Evolutionary conservation across 192 early-diverging fungal genomes (phyloP).

Genomic region (Haplosporangium gracile): DNA sequence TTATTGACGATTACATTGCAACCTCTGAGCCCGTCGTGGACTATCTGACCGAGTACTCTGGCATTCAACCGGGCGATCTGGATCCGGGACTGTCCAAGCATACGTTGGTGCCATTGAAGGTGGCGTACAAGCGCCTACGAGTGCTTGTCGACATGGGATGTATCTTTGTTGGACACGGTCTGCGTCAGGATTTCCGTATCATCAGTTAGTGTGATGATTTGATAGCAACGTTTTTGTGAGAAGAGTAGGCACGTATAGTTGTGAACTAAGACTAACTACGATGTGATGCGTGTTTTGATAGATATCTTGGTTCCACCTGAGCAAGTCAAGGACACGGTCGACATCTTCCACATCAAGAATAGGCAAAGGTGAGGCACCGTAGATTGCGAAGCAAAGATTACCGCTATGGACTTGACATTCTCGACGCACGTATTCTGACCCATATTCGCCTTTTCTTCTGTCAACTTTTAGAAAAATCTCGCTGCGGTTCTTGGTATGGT

Average conservation of each 20-base stretch:
- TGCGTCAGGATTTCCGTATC: constrained; percentile 95
- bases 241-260: background rate
- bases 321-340: constrained; percentile 96
- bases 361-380: constrained; percentile 71
- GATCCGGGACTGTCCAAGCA: constrained; percentile 77
- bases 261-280: background rate
- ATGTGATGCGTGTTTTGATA: constrained; percentile 28
- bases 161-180: constrained; percentile 94
- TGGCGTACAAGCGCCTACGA: constrained; percentile 93
- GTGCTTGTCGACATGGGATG: constrained; percentile 92
- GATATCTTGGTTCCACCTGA: constrained; percentile 88
- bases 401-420: background rate
- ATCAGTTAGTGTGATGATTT: constrained; percentile 74
- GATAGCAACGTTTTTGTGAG: background rate
- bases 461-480: constrained; percentile 79
- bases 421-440: background rate
- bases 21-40: constrained; percentile 89
- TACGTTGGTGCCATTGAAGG: constrained; percentile 90
- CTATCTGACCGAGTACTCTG: constrained; percentile 94
- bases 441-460: background rate
- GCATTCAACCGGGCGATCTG: constrained; percentile 91
- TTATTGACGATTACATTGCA: constrained; percentile 97
- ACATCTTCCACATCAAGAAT: constrained; percentile 87
- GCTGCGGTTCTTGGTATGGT: constrained; percentile 93
- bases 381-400: background rate